phyloP scores from a whole-genome alignment of 495 filamentous ascomycete species.

The Aspergillus olivimuriae region DNA sequence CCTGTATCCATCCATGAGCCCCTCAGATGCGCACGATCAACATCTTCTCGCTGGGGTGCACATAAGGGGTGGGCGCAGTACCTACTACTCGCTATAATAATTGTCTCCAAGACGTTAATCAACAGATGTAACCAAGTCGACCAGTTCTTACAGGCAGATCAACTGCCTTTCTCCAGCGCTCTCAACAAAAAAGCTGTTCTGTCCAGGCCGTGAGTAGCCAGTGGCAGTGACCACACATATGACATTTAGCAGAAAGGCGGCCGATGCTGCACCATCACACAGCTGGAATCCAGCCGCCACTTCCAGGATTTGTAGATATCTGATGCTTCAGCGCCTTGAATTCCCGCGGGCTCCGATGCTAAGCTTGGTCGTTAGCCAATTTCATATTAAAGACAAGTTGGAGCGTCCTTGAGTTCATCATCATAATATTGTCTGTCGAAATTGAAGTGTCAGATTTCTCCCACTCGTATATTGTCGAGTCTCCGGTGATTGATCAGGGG shows the following conservation, averaged over 20 bases:
- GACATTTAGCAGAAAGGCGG: neutral
- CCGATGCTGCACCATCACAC: neutral
- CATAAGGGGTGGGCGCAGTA: conserved; percentile 40
- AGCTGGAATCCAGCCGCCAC: neutral
- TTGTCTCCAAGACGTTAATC: conserved; percentile 30
- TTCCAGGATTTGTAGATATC: neutral
- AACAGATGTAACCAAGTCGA: conserved; percentile 22
- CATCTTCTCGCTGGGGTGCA: conserved; percentile 46
- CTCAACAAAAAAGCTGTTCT: neutral
- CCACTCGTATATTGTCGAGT: too few relatives aligned
- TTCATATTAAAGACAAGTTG: too few relatives aligned
- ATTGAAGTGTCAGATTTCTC: too few relatives aligned
- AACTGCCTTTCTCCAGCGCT: neutral
- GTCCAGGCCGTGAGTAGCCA: neutral
- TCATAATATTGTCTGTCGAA: too few relatives aligned
- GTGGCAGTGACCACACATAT: neutral
- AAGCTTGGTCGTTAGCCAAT: too few relatives aligned
- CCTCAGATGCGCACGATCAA: conserved; percentile 39
- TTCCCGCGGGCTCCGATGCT: too few relatives aligned
- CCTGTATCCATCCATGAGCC: conserved; percentile 50
- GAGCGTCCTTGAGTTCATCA: too few relatives aligned
- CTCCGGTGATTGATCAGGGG: too few relatives aligned
- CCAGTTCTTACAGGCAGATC: neutral
- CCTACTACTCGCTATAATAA: conserved; percentile 32
- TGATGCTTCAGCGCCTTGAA: neutral